Base-by-base conservation (phyloP, 1,139 yeast genomes). In the Candida sp. region DNA sequence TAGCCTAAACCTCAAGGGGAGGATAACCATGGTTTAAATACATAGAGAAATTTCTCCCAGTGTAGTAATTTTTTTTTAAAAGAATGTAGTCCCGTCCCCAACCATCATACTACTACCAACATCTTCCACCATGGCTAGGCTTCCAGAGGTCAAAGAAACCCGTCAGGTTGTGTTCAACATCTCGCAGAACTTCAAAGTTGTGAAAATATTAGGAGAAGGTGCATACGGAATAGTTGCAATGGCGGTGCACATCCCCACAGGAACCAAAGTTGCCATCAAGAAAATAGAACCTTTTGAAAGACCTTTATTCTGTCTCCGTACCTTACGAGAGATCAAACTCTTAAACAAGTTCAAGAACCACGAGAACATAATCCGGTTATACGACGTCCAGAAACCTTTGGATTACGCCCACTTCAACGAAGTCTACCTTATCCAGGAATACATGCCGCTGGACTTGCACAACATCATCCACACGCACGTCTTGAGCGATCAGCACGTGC, bases 171-270 rank as follows among this genome's bases (percentile, higher is more conserved):
- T 93, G 22, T 93, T 93, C 74, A 91, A 92, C 63, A 96, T 94
- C 27, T 87, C 96, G 42, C 90, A 90, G 53, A 91, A 90, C 63
- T 93, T 93, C 68, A 91, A 90, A 67, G 85, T 93, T 46, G 76
- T 86, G 42, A 54, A 90, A 60, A 84, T 93, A 17, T 90, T 91
- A 11, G 99, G 99, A 5, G 98, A 93, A 68, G 99, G 99, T n/a
- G 99, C 99, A 1, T 94, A 94, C 63, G 99, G 99, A 4, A 84
- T 94, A 12, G 99, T 94, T 23, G 93, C 98, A 64, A 86, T 96
- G 27, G 99, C 98, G 0, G 72, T 88, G 17, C 97, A 94, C 70
- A 83, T 84, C 61, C 98, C 98, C 4, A 83, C 96, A 6, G 86
- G 88, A 53, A 96, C 90, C 58, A 86, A 86, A 61, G 98, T 96